phyloP scores from a whole-genome alignment of 371 early-diverging fungal species.

The Dichotomocladium elegans region DNA sequence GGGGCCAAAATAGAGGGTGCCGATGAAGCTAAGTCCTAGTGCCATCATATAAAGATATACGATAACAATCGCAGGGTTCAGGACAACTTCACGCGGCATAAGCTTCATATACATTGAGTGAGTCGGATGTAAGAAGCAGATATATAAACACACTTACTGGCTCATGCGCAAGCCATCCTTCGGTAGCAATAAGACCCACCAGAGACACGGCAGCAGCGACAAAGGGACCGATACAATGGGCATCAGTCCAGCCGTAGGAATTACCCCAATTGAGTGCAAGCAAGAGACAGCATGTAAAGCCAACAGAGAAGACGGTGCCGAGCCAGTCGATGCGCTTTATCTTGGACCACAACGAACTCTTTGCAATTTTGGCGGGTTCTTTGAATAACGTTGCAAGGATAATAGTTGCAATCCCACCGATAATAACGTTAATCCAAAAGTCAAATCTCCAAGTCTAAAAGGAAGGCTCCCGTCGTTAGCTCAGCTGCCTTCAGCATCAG shows the following conservation, averaged over 20 bases:
- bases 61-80: slow-evolving; percentile 11
- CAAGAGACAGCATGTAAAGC: slow-evolving; percentile 34
- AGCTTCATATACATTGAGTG: too few relatives aligned
- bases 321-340: slow-evolving; percentile 64
- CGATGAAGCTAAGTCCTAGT: slow-evolving; percentile 64
- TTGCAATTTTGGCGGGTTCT: slow-evolving; percentile 32
- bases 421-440: slow-evolving; percentile 73
- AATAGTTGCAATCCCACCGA: slow-evolving; percentile 54
- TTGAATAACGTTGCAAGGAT: slow-evolving; percentile 50
- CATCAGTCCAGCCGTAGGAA: slow-evolving; percentile 9
- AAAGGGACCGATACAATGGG: slow-evolving; percentile 13
- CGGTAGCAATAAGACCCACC: slow-evolving; percentile 1
- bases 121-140: slow-evolving; percentile 9
- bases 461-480: neutral
- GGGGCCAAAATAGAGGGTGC: slow-evolving; percentile 69
- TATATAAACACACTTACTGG: slow-evolving; percentile 17
- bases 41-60: slow-evolving; percentile 35
- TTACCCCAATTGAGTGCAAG: slow-evolving; percentile 49
- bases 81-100: slow-evolving; percentile 9
- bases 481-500: too few relatives aligned
- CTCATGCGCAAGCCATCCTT: slow-evolving; percentile 17
- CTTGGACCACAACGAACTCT: slow-evolving; percentile 43
- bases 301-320: slow-evolving; percentile 11
- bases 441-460: slow-evolving; percentile 15
- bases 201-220: slow-evolving; percentile 10